Percentiles rank a stretch among this genome's conserved stretches.
Evolutionary conservation across 1,284 basidiomycete species (phyloP).

Genomic region (Ustilago lituana): DNA sequence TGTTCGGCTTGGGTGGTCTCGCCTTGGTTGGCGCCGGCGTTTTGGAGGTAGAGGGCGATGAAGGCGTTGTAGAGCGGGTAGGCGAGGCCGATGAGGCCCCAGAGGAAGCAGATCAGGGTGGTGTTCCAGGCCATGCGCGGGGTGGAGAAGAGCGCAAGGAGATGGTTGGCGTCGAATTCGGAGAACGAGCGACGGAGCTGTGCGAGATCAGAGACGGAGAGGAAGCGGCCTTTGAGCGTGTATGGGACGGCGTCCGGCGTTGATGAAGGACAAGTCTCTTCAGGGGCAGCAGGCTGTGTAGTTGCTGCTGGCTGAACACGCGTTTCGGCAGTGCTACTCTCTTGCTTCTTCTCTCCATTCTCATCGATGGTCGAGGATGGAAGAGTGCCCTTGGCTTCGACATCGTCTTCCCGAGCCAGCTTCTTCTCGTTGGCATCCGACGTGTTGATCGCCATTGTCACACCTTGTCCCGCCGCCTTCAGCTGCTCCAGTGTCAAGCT

Average conservation of each 20-base stretch:
- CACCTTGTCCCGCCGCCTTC: constrained; percentile 48
- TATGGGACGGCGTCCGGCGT: constrained; percentile 1
- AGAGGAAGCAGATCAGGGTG: constrained; percentile 73
- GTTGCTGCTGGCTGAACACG: not conserved
- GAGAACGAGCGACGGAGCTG: constrained; percentile 25
- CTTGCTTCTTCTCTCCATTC: constrained; percentile 68
- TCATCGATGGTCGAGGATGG: constrained; percentile 68
- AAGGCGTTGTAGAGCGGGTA: constrained; percentile 79
- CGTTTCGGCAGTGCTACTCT: not conserved
- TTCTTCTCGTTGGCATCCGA: constrained; percentile 69
- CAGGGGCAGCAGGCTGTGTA: too few species aligned
- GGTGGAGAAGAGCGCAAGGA: constrained; percentile 75
- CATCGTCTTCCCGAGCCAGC: constrained; percentile 25
- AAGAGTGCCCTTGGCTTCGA: constrained; percentile 19
- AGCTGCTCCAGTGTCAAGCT: constrained; percentile 54
- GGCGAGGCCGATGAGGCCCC: constrained; percentile 78
- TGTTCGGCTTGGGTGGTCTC: constrained; percentile 70
- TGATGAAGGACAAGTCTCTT: too few species aligned
- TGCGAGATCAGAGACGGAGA: constrained; percentile 24
- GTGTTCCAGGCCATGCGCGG: constrained; percentile 75
- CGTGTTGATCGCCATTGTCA: constrained; percentile 40
- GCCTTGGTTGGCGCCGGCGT: constrained; percentile 69
- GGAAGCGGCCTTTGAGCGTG: constrained; percentile 16
- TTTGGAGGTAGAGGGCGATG: constrained; percentile 73
- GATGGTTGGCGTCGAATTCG: constrained; percentile 69